These are phyloP conservation scores for Angomonas deanei DNA, from an alignment of 208 protist species.

Conservation along the genomic window DNA sequence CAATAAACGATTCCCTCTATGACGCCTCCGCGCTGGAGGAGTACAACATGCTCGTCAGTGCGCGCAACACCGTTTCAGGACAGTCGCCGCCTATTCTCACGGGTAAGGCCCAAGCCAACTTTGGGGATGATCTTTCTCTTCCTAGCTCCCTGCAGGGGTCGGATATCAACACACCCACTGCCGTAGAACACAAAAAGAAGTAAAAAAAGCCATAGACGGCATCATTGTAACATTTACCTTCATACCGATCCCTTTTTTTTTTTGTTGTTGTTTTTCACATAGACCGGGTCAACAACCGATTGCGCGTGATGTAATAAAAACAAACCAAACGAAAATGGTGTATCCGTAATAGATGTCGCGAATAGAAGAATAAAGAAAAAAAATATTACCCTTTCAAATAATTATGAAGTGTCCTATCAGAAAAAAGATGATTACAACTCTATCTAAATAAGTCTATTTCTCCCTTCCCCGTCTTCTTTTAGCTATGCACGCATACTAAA, in stretches of 20 bases:
- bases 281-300: too few species aligned
- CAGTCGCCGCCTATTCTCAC: not conserved
- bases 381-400: not conserved
- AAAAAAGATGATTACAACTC: too few species aligned
- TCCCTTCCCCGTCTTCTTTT: conserved; percentile 13
- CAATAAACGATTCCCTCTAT: not conserved
- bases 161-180: not conserved
- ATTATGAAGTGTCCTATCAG: too few species aligned
- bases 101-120: not conserved
- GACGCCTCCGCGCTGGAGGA: conserved; percentile 7
- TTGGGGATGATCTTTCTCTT: not conserved
- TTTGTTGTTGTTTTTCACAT: too few species aligned
- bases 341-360: too few species aligned
- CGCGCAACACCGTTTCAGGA: conserved; percentile 8
- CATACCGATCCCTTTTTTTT: not conserved
- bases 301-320: too few species aligned
- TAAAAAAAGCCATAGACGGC: not conserved
- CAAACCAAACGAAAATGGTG: not conserved
- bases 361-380: not conserved
- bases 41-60: conserved; percentile 6
- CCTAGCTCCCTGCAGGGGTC: not conserved
- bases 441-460: too few species aligned
- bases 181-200: not conserved
- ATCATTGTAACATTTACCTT: not conserved
- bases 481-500: not conserved